A percentile compares a stretch with the other conserved stretches of the same genome.
These are phyloP conservation scores for Micractinium conductrix DNA, from an alignment of 139 green algal genomes.

Conservation along the genomic window DNA sequence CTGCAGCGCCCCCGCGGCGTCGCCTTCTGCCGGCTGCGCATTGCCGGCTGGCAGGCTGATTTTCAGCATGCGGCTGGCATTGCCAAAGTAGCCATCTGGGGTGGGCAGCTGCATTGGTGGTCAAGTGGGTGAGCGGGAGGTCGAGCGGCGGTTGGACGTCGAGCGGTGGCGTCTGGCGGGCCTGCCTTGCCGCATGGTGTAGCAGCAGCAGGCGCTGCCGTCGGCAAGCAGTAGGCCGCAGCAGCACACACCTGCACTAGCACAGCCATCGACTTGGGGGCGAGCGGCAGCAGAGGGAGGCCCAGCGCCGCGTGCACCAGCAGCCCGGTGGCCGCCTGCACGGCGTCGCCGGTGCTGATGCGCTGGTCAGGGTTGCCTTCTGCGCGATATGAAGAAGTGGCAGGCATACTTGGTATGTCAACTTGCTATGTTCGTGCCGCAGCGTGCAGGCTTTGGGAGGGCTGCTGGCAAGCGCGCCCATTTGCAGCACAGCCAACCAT, in stretches of 20 bases:
- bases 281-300: conserved; percentile 16
- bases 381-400: not conserved
- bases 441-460: no score
- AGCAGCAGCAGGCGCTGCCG: no score
- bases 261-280: not conserved
- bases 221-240: no score
- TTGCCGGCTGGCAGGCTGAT: conserved; percentile 1
- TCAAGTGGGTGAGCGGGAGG: no score
- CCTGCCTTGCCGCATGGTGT: no score
- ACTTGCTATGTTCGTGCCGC: no score
- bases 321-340: conserved; percentile 17
- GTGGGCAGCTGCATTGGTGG: not conserved
- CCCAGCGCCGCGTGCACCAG: conserved; percentile 3
- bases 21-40: not conserved
- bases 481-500: no score
- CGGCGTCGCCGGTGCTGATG: conserved; percentile 6
- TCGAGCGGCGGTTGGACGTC: no score
- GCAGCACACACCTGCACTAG: conserved; percentile 27
- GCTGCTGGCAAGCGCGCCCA: not conserved
- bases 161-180: no score
- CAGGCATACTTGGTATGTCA: no score
- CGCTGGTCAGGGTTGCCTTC: not conserved
- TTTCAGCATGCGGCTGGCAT: not conserved
- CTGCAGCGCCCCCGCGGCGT: not conserved
- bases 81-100: conserved; percentile 14